Evolutionary conservation across 2,329 filamentous ascomycete species (phyloP).

Genomic region (Phialocephala sp.): DNA sequence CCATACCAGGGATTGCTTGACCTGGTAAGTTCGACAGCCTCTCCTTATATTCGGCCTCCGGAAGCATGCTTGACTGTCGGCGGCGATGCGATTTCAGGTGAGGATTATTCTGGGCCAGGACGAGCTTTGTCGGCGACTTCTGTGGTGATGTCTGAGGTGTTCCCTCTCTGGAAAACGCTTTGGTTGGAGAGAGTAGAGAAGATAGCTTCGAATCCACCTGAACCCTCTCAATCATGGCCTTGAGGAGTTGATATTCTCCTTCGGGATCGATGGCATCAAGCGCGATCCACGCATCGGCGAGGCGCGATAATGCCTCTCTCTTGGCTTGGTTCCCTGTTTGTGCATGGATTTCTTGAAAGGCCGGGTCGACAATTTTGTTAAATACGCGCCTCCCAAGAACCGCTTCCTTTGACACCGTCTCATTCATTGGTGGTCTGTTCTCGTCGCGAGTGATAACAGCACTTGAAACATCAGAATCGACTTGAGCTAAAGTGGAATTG

Average conservation of each 20-base stretch:
- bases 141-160: slow-evolving; percentile 57
- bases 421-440: slow-evolving; percentile 63
- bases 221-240: slow-evolving; percentile 75
- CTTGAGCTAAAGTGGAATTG: slow-evolving; percentile 49
- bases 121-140: slow-evolving; percentile 59
- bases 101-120: slow-evolving; percentile 82
- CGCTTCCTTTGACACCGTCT: slow-evolving; percentile 78
- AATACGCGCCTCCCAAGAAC: slow-evolving; percentile 82
- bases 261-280: slow-evolving; percentile 90
- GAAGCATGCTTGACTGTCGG: slow-evolving; percentile 51
- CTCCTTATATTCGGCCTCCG: slow-evolving; percentile 53
- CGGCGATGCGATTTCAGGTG: slow-evolving; percentile 81
- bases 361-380: slow-evolving; percentile 79
- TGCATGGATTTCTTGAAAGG: slow-evolving; percentile 85
- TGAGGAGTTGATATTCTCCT: slow-evolving; percentile 84
- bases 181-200: slow-evolving; percentile 37
- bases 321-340: slow-evolving; percentile 74
- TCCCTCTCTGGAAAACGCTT: slow-evolving; percentile 59
- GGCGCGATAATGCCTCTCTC: slow-evolving; percentile 79
- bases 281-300: slow-evolving; percentile 84
- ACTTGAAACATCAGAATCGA: slow-evolving; percentile 33
- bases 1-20: slow-evolving; percentile 73
- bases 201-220: slow-evolving; percentile 71
- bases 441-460: slow-evolving; percentile 55
- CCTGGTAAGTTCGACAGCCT: slow-evolving; percentile 57